These are phyloP conservation scores for Corchorus olitorius DNA, from an alignment of 345 rosid genomes.

Conservation along the genomic window DNA sequence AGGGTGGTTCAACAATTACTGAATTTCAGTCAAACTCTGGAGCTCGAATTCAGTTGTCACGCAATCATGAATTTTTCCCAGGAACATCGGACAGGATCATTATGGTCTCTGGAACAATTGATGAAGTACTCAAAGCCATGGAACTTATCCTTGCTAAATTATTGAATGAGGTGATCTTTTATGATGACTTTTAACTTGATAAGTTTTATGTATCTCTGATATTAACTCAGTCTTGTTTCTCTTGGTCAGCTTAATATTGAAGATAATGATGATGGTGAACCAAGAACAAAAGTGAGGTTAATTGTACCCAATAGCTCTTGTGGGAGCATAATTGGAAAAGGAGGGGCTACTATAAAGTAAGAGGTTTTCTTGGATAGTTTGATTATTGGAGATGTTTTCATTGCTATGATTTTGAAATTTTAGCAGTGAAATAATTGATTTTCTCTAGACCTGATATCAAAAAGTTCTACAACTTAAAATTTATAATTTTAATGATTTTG, in stretches of 20 bases:
- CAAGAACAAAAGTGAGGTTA: constrained; percentile 83
- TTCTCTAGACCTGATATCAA: background rate
- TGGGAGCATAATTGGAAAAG: constrained; percentile 99
- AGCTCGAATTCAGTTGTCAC: constrained; percentile 94
- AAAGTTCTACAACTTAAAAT: background rate
- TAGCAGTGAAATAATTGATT: background rate
- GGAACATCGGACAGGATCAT: constrained; percentile 95
- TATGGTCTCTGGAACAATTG: constrained; percentile 75
- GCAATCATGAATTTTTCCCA: constrained; percentile 90
- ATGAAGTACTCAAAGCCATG: constrained; percentile 76
- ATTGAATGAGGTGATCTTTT: constrained; percentile 74
- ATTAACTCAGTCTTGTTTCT: constrained; percentile 19
- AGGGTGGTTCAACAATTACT: constrained; percentile 95
- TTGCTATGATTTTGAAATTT: constrained; percentile 16
- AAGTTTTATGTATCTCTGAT: constrained; percentile 15
- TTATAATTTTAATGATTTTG: background rate
- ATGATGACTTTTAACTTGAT: background rate
- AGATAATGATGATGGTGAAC: constrained; percentile 77
- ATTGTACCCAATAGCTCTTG: constrained; percentile 95
- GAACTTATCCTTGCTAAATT: constrained; percentile 87
- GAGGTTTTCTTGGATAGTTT: constrained; percentile 29
- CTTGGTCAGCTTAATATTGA: constrained; percentile 67
- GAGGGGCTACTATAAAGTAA: constrained; percentile 96
- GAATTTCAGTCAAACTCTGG: constrained; percentile 96
- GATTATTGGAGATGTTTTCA: constrained; percentile 4